A percentile compares a stretch with the other conserved stretches of the same genome.
Conservation (phyloP, 306 rosid genomes). For the cucumber (Cucumis sativus) region Cucumber_9930_V3 NC_026656.2:20163501-20164000, state of each 20-base stretch:
- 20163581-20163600: background rate
- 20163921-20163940: background rate
- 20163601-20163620: background rate
- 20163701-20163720: conserved; percentile 75
- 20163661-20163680: conserved; percentile 74
- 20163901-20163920: background rate
- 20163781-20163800: conserved; percentile 18
- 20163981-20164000: background rate
- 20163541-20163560: background rate
- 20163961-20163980: background rate
- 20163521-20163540: background rate
- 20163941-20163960: background rate
- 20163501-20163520: background rate
- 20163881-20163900: background rate
- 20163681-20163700: conserved; percentile 82
- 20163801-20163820: background rate
- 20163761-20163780: conserved; percentile 69
- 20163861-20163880: background rate
- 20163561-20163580: background rate
- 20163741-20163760: conserved; percentile 80
- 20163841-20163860: background rate
- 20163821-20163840: background rate
- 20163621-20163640: background rate
- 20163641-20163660: conserved; percentile 10
- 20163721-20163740: conserved; percentile 62